Evolutionary conservation across 2,329 filamentous ascomycete species (phyloP).

Genomic region (Escovopsis weberi): DNA sequence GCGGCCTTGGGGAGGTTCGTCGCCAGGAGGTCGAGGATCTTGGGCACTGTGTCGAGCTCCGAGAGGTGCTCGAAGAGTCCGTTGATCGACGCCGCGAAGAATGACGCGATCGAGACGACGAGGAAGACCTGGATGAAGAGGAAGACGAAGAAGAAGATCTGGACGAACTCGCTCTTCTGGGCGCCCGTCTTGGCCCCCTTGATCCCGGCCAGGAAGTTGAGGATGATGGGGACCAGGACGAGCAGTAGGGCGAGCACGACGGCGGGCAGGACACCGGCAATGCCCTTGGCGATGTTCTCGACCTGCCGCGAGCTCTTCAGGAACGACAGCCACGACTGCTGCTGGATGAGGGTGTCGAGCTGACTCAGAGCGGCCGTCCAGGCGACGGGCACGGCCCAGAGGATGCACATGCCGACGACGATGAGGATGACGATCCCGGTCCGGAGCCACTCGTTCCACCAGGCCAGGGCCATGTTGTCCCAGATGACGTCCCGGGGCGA

Average conservation of each 20-base stretch:
- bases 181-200: conserved; percentile 76
- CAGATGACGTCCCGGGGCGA: conserved; percentile 85
- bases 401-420: conserved; percentile 62
- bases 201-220: conserved; percentile 55
- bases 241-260: conserved; percentile 63
- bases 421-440: conserved; percentile 48
- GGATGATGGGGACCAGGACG: conserved; percentile 64
- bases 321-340: conserved; percentile 56
- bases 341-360: conserved; percentile 51
- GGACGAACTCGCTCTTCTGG: conserved; percentile 66
- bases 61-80: conserved; percentile 41
- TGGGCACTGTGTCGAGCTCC: conserved; percentile 38
- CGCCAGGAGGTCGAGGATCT: conserved; percentile 58
- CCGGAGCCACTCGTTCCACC: conserved; percentile 81
- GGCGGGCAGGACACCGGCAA: conserved; percentile 81
- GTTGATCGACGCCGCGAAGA: conserved; percentile 48
- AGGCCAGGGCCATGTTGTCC: conserved; percentile 92
- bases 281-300: conserved; percentile 43
- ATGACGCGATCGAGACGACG: conserved; percentile 73
- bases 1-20: conserved; percentile 69
- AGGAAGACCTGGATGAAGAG: conserved; percentile 91
- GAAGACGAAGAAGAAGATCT: conserved; percentile 86
- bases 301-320: conserved; percentile 41
- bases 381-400: conserved; percentile 83
- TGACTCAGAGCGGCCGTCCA: conserved; percentile 77